Base-by-base conservation (phyloP, 164 flowering plant genomes). In the Macadamia integrifolia region DNA sequence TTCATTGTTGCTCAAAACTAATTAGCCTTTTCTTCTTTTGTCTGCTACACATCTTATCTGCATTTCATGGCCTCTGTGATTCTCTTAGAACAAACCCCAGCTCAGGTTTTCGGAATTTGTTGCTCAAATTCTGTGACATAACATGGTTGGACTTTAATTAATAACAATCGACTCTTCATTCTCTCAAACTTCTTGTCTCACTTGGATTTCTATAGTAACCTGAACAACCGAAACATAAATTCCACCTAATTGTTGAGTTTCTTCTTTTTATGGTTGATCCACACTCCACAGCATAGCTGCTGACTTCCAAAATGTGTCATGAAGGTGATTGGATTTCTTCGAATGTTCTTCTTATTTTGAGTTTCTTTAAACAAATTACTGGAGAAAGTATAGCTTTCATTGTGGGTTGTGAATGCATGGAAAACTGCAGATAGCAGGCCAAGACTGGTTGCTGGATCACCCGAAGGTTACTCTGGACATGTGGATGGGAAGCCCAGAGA, bases 391-490 rank as follows among this genome's bases (percentile, higher is more conserved):
- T n/a, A 11, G 31, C 31, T 17, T 35, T 58, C 52, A 35, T 59
- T 32, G 14, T 52, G 65, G 13, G 46, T 66, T 65, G 15, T 57
- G 23, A 52, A 62, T 62, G 50, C 42, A 28, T 65, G 58, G 18
- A 14, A 17, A 55, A 67, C 28, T 73, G 76, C 85, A 94, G 99
- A 92, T 76, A 92, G 88, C 79, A 84, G 97, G 60, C 92, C 97
- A 35, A 88, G 75, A 78, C 80, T 92, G 69, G 77, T 92, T 64
- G 86, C 96, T 63, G 99, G 99, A 68, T 92, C 99, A 8, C 70
- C 85, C 57, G 99, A 92, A 70, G 99, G 99, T 52, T 84, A 86
- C 73, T 67, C 90, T 28, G 99, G 98, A 12, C 96, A 92, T 79
- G 91, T 94, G 13, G 99, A 94, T 83, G 99, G 98, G 65, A 94